Evolutionary conservation across 2,329 filamentous ascomycete genomes (phyloP).

Genomic region (Basipetospora chlamydospora): DNA sequence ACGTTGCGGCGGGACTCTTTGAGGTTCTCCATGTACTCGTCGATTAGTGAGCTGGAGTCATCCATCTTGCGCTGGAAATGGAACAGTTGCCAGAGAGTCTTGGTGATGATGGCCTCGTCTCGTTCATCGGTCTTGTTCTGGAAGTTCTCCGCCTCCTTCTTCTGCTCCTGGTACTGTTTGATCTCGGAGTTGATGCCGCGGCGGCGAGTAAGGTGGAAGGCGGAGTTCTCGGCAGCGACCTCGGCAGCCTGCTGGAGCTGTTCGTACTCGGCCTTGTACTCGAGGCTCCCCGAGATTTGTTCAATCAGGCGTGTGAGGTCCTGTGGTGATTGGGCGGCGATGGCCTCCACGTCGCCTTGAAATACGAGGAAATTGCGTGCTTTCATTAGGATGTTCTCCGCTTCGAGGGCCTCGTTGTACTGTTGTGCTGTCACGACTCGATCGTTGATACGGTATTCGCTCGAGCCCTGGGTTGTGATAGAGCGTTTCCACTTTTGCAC

Average conservation of each 20-base stretch:
- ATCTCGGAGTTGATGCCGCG: constrained; percentile 96
- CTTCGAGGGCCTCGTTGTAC: constrained; percentile 85
- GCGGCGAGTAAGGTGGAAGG: constrained; percentile 73
- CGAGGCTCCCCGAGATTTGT: constrained; percentile 91
- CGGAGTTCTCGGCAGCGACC: constrained; percentile 75
- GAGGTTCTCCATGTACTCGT: constrained; percentile 85
- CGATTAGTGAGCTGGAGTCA: constrained; percentile 77
- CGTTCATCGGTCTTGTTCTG: constrained; percentile 81
- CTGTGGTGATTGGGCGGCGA: constrained; percentile 86
- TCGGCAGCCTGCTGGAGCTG: constrained; percentile 74
- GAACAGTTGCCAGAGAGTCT: constrained; percentile 93
- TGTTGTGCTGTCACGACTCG: constrained; percentile 74
- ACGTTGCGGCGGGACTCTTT: constrained; percentile 85
- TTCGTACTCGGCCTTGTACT: constrained; percentile 91
- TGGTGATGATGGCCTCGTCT: constrained; percentile 80
- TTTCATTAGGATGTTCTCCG: constrained; percentile 95
- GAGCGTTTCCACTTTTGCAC: constrained; percentile 92
- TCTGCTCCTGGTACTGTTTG: constrained; percentile 94
- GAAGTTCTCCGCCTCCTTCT: constrained; percentile 87
- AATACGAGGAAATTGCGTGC: constrained; percentile 97
- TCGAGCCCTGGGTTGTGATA: constrained; percentile 76
- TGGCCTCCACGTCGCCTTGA: constrained; percentile 93
- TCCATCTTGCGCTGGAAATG: constrained; percentile 91
- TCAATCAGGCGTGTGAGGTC: constrained; percentile 90
- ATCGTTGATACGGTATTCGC: constrained; percentile 96